Conservation (phyloP, 805 yeast species). For the Naumovozyma dairenensis region DNA sequence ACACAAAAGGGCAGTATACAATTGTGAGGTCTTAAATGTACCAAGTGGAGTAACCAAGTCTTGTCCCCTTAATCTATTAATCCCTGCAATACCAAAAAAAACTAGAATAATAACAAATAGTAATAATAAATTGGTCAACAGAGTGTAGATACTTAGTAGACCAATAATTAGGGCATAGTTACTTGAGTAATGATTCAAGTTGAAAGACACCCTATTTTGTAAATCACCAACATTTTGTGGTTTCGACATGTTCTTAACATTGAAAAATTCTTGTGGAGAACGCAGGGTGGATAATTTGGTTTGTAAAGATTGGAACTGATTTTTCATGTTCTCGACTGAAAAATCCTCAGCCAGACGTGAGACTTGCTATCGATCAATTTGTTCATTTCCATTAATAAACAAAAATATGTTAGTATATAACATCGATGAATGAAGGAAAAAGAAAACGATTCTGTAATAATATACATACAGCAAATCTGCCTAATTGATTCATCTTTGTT, state of each 20-base stretch:
- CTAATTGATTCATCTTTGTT: conserved; percentile 9
- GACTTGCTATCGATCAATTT: conserved; percentile 16
- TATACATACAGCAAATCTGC: conserved; percentile 12
- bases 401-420: conserved; percentile 1
- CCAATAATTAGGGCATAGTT: conserved; percentile 73
- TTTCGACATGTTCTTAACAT: conserved; percentile 77
- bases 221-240: conserved; percentile 84
- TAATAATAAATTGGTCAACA: conserved; percentile 75
- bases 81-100: conserved; percentile 66
- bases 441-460: not conserved
- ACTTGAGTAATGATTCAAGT: conserved; percentile 76
- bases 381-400: not conserved
- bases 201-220: conserved; percentile 81
- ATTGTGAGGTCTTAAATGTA: conserved; percentile 61
- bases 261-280: conserved; percentile 91
- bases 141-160: conserved; percentile 69
- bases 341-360: conserved; percentile 25
- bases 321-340: conserved; percentile 28
- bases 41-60: conserved; percentile 73
- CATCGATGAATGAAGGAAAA: not conserved
- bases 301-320: conserved; percentile 46
- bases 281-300: conserved; percentile 59
- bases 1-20: conserved; percentile 73
- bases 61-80: conserved; percentile 68
- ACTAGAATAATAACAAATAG: conserved; percentile 74